A percentile compares a stretch with the other conserved stretches of the same genome.
These are phyloP conservation scores for Coemansia biformis DNA, from an alignment of 192 early-diverging fungal genomes.

Conservation along the genomic window DNA sequence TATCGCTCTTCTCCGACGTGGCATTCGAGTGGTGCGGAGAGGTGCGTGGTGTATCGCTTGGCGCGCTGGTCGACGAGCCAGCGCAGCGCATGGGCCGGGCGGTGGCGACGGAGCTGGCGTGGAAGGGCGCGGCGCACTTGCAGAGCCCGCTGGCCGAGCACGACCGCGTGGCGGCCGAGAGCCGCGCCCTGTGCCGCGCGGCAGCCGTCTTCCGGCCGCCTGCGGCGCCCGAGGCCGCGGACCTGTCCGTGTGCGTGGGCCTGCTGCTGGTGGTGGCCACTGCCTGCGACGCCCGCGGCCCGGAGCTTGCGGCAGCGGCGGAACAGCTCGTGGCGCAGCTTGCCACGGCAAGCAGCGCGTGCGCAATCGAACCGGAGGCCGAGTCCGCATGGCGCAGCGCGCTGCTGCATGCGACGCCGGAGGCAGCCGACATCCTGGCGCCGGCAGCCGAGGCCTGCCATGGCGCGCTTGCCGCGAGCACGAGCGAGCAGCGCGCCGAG, in stretches of 20 bases:
- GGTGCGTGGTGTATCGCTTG: not conserved
- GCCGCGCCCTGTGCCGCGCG: slow-evolving; percentile 14
- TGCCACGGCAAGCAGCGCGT: too few species aligned
- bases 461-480: not conserved
- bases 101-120: slow-evolving; percentile 32
- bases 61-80: slow-evolving; percentile 6
- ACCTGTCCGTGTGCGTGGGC: slow-evolving; percentile 6
- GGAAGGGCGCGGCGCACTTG: slow-evolving; percentile 13
- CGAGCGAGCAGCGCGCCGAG: too few species aligned
- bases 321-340: not conserved
- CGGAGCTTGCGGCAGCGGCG: not conserved
- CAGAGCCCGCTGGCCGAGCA: slow-evolving; percentile 15
- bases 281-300: not conserved
- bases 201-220: slow-evolving; percentile 12
- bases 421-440: not conserved
- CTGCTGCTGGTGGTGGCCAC: slow-evolving; percentile 1
- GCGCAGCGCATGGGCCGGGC: slow-evolving; percentile 10
- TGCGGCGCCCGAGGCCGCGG: not conserved
- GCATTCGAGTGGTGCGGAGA: slow-evolving; percentile 17
- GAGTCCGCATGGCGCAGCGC: slow-evolving; percentile 6
- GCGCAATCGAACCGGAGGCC: too few species aligned
- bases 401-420: slow-evolving; percentile 6
- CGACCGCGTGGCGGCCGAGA: not conserved
- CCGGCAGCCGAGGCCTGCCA: slow-evolving; percentile 11
- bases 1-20: slow-evolving; percentile 28